Base-by-base conservation (phyloP, 805 yeast genomes). In the Saturnispora mendoncae region DNA sequence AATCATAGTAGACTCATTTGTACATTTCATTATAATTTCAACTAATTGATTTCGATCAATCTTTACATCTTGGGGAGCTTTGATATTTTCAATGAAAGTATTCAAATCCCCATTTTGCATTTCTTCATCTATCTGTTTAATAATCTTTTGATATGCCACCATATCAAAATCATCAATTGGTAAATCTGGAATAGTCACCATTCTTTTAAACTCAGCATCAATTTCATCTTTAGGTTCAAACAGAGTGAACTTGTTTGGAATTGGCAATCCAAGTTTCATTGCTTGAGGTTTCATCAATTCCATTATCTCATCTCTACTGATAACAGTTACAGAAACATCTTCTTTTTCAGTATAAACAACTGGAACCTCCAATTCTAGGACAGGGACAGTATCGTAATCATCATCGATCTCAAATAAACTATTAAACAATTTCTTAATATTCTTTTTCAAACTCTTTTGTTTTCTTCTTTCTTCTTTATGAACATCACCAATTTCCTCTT, bases 121-220 rank as follows among this genome's bases (percentile, higher is more conserved):
- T 18, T 17, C n/a, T 4, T 32, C 14, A 8, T 38, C 35, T n/a
- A 38, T 38, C 6, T 31, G 13, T 4, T 17, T 24, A 15, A 30
- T 25, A 4, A 38, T n/a, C 6, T 23, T 6, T 30, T 38, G 41
- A 38, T 38, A 38, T 38, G 41, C 41, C 30, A 13, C 23, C 31
- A 38, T 29, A 30, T 29, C 30, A 24, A 30, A 38, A 17, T 38
- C 41, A 23, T 30, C 41, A 8, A 24, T 10, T 3, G 33, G 30
- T 6, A 30, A 15, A 12, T 38, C 35, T 7, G 41, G 33, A n/a
- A 28, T 28, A 14, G 39, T 27, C 14, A 30, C 26, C 15, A 38
- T 8, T 32, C 19, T 38, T 17, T 38, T 35, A 17, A 38, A 30
- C 15, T 38, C 41, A 6, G 14, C 13, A 2, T 29, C 35, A 25